phyloP scores from a whole-genome alignment of 805 yeast species.

The Zygosaccharomyces lentus region DNA sequence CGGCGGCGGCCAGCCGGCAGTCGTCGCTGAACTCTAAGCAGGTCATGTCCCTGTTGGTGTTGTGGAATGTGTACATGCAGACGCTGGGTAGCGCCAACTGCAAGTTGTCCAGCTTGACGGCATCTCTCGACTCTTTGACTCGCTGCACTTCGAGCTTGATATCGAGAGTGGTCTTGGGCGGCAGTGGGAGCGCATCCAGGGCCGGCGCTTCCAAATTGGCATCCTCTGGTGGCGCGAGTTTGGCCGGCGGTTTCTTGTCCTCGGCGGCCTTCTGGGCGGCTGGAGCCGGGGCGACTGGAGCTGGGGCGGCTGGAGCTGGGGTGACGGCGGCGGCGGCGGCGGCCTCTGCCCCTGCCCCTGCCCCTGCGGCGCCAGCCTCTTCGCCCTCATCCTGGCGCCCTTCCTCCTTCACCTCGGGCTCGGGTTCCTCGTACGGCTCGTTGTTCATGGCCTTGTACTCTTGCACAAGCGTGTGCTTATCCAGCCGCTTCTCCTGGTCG shows the following conservation, averaged over 20 bases:
- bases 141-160: constrained; percentile 71
- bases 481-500: constrained; percentile 47
- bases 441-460: constrained; percentile 59
- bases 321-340: no score
- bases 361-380: background rate
- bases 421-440: constrained; percentile 23
- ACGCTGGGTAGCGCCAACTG: constrained; percentile 89
- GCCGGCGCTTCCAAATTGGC: constrained; percentile 62
- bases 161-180: constrained; percentile 75
- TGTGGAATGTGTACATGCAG: constrained; percentile 97
- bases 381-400: constrained; percentile 9
- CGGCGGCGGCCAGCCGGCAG: constrained; percentile 83
- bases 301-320: no score
- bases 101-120: constrained; percentile 59
- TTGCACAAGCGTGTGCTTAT: constrained; percentile 49
- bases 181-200: constrained; percentile 75
- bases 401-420: constrained; percentile 10
- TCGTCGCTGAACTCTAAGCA: constrained; percentile 83
- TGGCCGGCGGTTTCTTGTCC: constrained; percentile 25
- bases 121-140: constrained; percentile 77
- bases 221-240: constrained; percentile 28
- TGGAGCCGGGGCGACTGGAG: no score
- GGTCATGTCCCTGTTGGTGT: constrained; percentile 85
- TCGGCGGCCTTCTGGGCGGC: constrained; percentile 5
- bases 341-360: no score